Conservation (phyloP, 1,139 yeast genomes). For the Taphrina populina region DNA sequence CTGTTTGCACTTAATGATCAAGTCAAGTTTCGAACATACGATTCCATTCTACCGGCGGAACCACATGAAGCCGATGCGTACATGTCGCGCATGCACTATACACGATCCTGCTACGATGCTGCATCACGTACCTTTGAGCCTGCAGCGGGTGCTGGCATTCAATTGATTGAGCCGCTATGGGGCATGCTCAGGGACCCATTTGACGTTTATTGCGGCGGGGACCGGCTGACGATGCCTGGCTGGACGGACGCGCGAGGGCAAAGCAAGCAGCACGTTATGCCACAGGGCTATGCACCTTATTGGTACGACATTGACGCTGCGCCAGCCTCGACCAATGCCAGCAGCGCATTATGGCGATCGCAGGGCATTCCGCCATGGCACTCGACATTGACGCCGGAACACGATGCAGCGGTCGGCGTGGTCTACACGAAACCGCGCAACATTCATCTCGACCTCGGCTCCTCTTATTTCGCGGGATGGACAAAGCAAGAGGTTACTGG, state of each 20-base stretch:
- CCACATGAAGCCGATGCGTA: conserved; percentile 2
- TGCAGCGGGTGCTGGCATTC: conserved; percentile 15
- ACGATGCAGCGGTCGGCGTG: conserved; percentile 3
- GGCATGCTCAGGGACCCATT: conserved; percentile 31
- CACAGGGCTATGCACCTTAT: conserved; percentile 29
- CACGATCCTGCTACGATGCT: conserved; percentile 14
- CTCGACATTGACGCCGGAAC: conserved; percentile 4
- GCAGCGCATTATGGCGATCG: conserved; percentile 3
- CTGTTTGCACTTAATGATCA: not conserved
- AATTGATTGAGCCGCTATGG: conserved; percentile 31
- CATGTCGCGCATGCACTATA: conserved; percentile 25
- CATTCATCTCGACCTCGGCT: conserved; percentile 26
- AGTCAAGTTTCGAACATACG: conserved; percentile 7
- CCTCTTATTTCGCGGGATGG: conserved; percentile 27
- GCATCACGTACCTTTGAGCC: conserved; percentile 1
- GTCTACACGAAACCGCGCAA: conserved; percentile 5
- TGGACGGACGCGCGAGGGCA: conserved; percentile 1
- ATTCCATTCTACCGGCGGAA: conserved; percentile 8
- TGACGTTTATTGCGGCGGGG: conserved; percentile 14
- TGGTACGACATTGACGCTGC: conserved; percentile 5
- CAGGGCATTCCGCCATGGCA: conserved; percentile 31
- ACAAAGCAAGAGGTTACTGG: not conserved
- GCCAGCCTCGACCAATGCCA: conserved; percentile 2
- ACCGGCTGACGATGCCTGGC: not conserved
- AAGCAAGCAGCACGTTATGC: conserved; percentile 20